A percentile compares a stretch with the other conserved stretches of the same genome.
Conservation (phyloP, 306 rosid species). For the Gastrolobium bilobum region DNA sequence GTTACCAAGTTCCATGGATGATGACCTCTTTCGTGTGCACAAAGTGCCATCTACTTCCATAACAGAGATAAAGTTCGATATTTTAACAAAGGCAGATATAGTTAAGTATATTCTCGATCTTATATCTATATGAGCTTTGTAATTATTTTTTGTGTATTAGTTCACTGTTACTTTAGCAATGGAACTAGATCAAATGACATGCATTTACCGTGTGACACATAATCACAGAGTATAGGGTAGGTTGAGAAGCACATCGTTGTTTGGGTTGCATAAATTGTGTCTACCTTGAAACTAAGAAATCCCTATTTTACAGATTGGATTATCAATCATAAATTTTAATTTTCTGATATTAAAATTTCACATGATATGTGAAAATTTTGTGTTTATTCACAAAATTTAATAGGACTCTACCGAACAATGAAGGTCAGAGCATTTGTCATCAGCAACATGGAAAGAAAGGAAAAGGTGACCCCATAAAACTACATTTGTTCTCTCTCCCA, state of each 20-base stretch:
- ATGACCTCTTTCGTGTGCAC: constrained; percentile 54
- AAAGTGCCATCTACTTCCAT: constrained; percentile 56
- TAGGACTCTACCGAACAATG: too few species aligned
- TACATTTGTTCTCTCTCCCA: too few species aligned
- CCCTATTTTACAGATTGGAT: constrained; percentile 11
- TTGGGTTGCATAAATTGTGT: constrained; percentile 39
- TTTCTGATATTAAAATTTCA: too few species aligned
- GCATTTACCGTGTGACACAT: constrained; percentile 12
- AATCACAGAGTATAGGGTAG: constrained; percentile 38
- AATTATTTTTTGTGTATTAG: constrained; percentile 7
- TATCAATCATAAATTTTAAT: constrained; percentile 30
- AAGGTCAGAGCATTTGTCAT: too few species aligned
- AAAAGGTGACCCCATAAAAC: too few species aligned
- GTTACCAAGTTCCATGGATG: constrained; percentile 64
- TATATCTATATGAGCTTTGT: constrained; percentile 26
- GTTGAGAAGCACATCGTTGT: constrained; percentile 12
- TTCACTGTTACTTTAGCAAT: constrained; percentile 14
- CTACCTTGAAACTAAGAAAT: constrained; percentile 31
- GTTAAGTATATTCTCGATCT: constrained; percentile 64
- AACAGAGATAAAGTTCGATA: constrained; percentile 57
- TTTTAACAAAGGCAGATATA: constrained; percentile 60
- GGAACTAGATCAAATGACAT: constrained; percentile 21
- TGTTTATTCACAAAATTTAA: too few species aligned
- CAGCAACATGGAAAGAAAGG: too few species aligned
- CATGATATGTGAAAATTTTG: too few species aligned